Evolutionary conservation across 2,329 filamentous ascomycete genomes (phyloP), one percentile per base, ranked within the genome.

Genomic region (Calonectria ilicicola): DNA sequence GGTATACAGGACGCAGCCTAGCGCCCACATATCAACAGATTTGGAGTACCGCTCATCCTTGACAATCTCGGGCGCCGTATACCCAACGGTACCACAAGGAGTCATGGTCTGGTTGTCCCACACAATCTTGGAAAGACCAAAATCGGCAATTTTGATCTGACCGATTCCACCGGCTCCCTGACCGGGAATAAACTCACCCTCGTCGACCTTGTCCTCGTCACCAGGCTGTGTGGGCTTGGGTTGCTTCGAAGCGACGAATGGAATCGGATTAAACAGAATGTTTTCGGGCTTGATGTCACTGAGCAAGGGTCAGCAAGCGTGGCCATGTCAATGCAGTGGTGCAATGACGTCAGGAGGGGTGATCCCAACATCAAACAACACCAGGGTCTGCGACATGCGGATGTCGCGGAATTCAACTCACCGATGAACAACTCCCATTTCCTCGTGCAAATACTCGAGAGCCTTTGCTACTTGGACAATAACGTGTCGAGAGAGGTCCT

Each of bases 241-340:
- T 67, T 92, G 88, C 82, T 93, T 96, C 7, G 94, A 93, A 0
- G 96, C 94, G 23, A 97, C 85, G 75, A 97, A 93, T 0, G 95
- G 93, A 72, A 93, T 94, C 5, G 96, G 96, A 78, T 95, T 94
- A 85, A 98, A 99, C 3, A 99, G 88, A 68, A 99, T 92, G 81
- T 99, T 99, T 85, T 99, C 97, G 0, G 97, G 97, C 85, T 99
- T 99, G 86, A 99, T 99, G 82, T 98, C 96, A 84, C 95, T 98
- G 81, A 70, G 51, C 64, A 71, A 68, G 72, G 58, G 69, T 80
- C 62, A 80, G 79, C 56, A 47, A 65, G 49, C 17, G 60, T 74
- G 49, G 73, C 67, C 62, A 75, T 70, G 69, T 60, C 56, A 66
- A 72, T 74, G 72, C 66, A 77, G 74, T 65, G 70, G 74, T 69